These are phyloP conservation scores for Phytopythium ostracodes DNA, from an alignment of 352 stramenopile genomes.

Conservation along the genomic window DNA sequence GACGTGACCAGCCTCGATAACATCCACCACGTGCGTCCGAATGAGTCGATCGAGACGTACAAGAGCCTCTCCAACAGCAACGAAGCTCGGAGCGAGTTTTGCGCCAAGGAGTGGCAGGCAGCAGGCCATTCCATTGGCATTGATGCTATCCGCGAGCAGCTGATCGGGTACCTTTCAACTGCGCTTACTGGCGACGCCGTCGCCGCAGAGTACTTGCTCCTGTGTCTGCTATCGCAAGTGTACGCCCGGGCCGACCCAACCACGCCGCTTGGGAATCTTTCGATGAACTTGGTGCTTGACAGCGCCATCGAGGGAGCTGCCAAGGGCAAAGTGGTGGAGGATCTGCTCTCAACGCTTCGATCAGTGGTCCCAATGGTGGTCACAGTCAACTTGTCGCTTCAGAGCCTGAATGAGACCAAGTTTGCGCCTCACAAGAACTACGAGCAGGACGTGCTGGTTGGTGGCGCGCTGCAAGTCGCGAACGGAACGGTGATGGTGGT, in stretches of 20 bases:
- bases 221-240: slow-evolving; percentile 69
- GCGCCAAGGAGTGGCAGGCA: slow-evolving; percentile 27
- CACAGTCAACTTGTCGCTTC: slow-evolving; percentile 53
- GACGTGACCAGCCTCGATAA: slow-evolving; percentile 27
- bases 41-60: slow-evolving; percentile 31
- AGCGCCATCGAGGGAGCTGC: slow-evolving; percentile 15
- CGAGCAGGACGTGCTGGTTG: slow-evolving; percentile 48
- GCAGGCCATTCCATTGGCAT: slow-evolving; percentile 17
- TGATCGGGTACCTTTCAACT: slow-evolving; percentile 43
- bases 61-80: slow-evolving; percentile 30
- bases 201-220: slow-evolving; percentile 64
- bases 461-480: slow-evolving; percentile 56
- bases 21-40: slow-evolving; percentile 49
- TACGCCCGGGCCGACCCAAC: slow-evolving; percentile 58
- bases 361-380: slow-evolving; percentile 53
- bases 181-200: slow-evolving; percentile 40
- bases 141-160: slow-evolving; percentile 21
- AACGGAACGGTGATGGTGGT: slow-evolving; percentile 64
- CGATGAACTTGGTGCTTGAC: slow-evolving; percentile 54
- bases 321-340: slow-evolving; percentile 16
- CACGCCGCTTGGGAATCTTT: slow-evolving; percentile 68
- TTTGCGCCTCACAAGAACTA: slow-evolving; percentile 82
- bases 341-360: slow-evolving; percentile 26
- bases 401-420: slow-evolving; percentile 48
- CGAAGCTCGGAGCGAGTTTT: slow-evolving; percentile 26